These are phyloP conservation scores for Cladophialophora chaetospira DNA, from an alignment of 2,329 filamentous ascomycete species.

Conservation along the genomic window DNA sequence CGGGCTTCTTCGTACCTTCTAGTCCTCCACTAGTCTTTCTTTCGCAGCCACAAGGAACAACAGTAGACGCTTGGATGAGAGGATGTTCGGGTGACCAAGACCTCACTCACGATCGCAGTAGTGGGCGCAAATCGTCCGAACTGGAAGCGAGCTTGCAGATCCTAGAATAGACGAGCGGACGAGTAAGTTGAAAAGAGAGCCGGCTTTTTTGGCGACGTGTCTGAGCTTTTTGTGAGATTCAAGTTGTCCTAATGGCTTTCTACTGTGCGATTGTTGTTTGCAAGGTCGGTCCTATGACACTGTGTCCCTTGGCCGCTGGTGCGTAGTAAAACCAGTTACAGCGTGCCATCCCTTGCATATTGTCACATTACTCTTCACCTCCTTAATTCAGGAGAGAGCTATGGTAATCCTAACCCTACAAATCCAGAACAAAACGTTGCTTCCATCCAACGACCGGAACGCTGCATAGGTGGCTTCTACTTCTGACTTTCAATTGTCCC, in stretches of 20 bases:
- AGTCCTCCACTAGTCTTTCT: too few species aligned
- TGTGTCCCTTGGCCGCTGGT: too few species aligned
- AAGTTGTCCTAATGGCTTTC: too few species aligned
- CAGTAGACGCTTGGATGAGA: too few species aligned
- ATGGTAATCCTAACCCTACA: not conserved
- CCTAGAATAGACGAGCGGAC: conserved; percentile 2
- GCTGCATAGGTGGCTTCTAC: not conserved
- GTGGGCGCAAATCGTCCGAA: too few species aligned
- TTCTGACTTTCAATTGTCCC: not conserved
- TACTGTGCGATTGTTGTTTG: too few species aligned
- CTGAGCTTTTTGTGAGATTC: conserved; percentile 21
- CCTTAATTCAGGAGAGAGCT: not conserved
- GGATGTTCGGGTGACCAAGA: too few species aligned
- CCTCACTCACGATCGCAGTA: too few species aligned
- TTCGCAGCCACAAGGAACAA: too few species aligned
- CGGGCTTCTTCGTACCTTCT: too few species aligned
- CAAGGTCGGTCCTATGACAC: too few species aligned
- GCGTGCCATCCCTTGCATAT: not conserved
- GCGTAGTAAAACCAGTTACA: too few species aligned
- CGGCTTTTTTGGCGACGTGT: conserved; percentile 20
- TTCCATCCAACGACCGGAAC: conserved; percentile 11
- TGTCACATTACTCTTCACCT: not conserved
- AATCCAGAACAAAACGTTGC: not conserved
- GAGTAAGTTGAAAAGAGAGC: conserved; percentile 18
- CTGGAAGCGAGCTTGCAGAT: not conserved